Conservation (phyloP, 176 grass and related monocot genomes). For the Ensete glaucum region DNA sequence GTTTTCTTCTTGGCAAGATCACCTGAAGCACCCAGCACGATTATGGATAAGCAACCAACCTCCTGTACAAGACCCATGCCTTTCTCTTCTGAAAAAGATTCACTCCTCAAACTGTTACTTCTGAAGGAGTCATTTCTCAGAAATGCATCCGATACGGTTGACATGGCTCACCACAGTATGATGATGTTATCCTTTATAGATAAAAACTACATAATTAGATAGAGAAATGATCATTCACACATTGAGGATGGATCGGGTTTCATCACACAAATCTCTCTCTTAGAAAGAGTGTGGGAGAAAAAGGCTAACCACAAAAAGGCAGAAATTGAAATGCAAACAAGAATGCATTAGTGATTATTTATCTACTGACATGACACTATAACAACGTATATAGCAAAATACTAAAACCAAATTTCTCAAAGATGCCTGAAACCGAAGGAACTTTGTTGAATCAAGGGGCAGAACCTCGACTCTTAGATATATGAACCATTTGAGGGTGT, state of each 20-base stretch:
- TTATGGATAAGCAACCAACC: conserved; percentile 64
- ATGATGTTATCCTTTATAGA: neutral
- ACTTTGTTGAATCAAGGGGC: no score
- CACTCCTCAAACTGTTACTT: conserved; percentile 35
- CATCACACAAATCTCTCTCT: neutral
- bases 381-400: no score
- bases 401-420: no score
- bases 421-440: no score
- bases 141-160: neutral
- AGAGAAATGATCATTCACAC: neutral
- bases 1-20: conserved; percentile 99
- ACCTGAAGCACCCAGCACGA: conserved; percentile 95
- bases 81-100: conserved; percentile 54
- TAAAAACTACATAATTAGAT: neutral
- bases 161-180: neutral
- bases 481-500: no score
- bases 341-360: no score
- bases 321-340: neutral
- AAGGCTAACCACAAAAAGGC: neutral
- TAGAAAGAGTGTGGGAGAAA: neutral
- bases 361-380: no score
- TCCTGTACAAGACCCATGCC: conserved; percentile 44
- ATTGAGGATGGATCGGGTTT: neutral
- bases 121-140: neutral
- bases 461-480: no score